These are phyloP conservation scores for Verticillium nonalfalfae DNA, from an alignment of 2,329 filamentous ascomycete genomes.

Conservation along the genomic window DNA sequence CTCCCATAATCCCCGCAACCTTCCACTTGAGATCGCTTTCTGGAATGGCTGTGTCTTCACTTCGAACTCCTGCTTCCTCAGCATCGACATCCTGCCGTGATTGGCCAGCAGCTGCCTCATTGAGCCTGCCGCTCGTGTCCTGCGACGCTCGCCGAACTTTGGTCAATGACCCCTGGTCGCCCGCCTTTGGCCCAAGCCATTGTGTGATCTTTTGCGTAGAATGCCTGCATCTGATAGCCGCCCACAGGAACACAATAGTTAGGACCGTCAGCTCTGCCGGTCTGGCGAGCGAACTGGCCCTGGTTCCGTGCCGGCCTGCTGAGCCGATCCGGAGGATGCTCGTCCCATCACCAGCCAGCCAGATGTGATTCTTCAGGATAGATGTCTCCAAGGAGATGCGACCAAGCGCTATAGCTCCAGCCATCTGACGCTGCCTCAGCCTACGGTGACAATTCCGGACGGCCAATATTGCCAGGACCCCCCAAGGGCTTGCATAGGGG, in stretches of 20 bases:
- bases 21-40: neutral
- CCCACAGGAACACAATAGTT: constrained; percentile 15
- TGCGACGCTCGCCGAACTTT: neutral
- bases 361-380: constrained; percentile 51
- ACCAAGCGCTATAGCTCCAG: constrained; percentile 43
- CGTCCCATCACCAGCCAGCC: constrained; percentile 48
- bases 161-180: neutral
- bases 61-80: neutral
- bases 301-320: neutral
- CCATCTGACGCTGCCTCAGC: constrained; percentile 36
- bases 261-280: constrained; percentile 11
- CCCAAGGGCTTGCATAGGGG: constrained; percentile 9
- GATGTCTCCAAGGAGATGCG: constrained; percentile 47
- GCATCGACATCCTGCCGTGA: neutral
- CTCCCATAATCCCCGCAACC: constrained; percentile 4
- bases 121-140: neutral
- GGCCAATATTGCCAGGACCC: constrained; percentile 35
- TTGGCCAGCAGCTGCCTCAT: neutral
- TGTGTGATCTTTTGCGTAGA: constrained; percentile 3
- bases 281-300: neutral
- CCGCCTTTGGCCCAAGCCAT: neutral
- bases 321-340: constrained; percentile 31
- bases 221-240: constrained; percentile 4
- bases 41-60: neutral
- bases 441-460: constrained; percentile 37